These are phyloP conservation scores for Naganishia randhawae DNA, from an alignment of 768 basidiomycete genomes.

Conservation along the genomic window DNA sequence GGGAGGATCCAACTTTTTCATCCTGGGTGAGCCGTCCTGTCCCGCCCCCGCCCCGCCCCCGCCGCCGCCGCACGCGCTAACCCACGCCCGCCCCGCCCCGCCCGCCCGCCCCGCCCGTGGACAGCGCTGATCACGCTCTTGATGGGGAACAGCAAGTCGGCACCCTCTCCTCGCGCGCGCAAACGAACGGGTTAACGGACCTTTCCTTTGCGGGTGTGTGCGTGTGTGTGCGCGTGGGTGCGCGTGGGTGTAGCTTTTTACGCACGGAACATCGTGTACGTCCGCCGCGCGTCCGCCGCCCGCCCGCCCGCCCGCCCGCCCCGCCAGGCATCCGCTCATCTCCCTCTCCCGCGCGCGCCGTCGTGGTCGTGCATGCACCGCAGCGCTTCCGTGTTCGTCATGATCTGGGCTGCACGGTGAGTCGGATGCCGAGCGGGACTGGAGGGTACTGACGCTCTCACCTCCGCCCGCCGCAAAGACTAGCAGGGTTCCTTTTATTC, in stretches of 20 bases:
- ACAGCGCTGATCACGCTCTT: constrained; percentile 61
- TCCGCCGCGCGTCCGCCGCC: too few species aligned
- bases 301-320: too few species aligned
- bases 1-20: constrained; percentile 65
- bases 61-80: not conserved
- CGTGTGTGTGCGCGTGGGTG: not conserved
- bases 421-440: too few species aligned
- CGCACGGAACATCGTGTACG: constrained; percentile 59
- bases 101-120: too few species aligned
- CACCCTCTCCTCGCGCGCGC: not conserved
- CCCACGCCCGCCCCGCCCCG: too few species aligned
- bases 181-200: constrained; percentile 4
- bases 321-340: too few species aligned
- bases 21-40: constrained; percentile 53
- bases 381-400: constrained; percentile 56
- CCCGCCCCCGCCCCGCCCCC: not conserved
- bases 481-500: constrained; percentile 66
- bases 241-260: constrained; percentile 55
- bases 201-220: not conserved
- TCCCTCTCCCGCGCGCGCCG: too few species aligned
- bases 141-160: constrained; percentile 55
- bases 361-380: too few species aligned
- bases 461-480: constrained; percentile 25
- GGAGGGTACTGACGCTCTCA: too few species aligned
- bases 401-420: constrained; percentile 62